A percentile compares a stretch with the other conserved stretches of the same genome.
These are phyloP conservation scores for Porpolomopsis calyptriformis DNA, from an alignment of 768 basidiomycete species.

Conservation along the genomic window DNA sequence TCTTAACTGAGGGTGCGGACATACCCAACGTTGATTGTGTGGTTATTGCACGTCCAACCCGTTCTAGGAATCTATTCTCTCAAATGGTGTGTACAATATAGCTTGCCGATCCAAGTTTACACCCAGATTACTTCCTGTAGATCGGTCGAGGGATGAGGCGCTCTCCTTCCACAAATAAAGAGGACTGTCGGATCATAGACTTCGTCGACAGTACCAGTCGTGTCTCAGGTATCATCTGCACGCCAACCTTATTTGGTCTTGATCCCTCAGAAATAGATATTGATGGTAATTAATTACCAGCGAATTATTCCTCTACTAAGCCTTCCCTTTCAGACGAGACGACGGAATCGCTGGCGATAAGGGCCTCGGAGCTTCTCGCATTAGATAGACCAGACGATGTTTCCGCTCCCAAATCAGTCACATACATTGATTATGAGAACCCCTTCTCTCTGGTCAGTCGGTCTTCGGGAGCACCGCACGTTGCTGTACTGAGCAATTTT, in stretches of 20 bases:
- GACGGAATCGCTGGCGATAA: conserved; percentile 32
- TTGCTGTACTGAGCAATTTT: conserved; percentile 41
- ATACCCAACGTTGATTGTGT: conserved; percentile 93
- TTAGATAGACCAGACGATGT: conserved; percentile 24
- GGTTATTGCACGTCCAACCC: conserved; percentile 77
- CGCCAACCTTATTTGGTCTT: conserved; percentile 79
- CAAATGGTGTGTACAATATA: conserved; percentile 61
- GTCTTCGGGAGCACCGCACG: conserved; percentile 43
- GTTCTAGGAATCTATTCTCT: conserved; percentile 79
- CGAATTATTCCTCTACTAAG: conserved; percentile 1
- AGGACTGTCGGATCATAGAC: conserved; percentile 82
- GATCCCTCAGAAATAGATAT: conserved; percentile 53
- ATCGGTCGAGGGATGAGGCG: conserved; percentile 88
- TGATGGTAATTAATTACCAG: conserved; percentile 37
- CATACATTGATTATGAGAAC: conserved; percentile 68
- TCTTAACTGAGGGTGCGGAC: conserved; percentile 90
- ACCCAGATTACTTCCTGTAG: conserved; percentile 27
- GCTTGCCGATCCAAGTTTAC: neutral
- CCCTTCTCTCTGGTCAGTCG: conserved; percentile 50
- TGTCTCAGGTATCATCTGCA: conserved; percentile 61
- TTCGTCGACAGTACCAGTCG: conserved; percentile 71
- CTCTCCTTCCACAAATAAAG: conserved; percentile 71
- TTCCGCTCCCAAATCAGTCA: conserved; percentile 51
- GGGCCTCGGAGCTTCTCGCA: conserved; percentile 18
- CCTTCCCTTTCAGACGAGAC: conserved; percentile 37